A percentile compares a stretch with the other conserved stretches of the same genome.
phyloP scores from a whole-genome alignment of 106 monocot genomes.

The Amphibolis antarctica region DNA sequence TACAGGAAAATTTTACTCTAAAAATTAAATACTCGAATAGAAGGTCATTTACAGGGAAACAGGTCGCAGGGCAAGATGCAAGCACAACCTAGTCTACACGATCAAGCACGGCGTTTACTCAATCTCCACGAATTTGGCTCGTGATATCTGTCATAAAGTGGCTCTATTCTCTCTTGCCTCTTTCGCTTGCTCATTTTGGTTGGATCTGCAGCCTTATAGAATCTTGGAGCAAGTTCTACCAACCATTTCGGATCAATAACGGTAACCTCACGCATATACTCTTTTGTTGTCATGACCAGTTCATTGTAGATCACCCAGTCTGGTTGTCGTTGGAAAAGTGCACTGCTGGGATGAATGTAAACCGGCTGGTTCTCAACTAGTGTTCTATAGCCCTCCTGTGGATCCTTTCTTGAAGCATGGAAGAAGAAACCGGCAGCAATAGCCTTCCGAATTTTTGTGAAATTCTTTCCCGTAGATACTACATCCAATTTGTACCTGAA shows the following conservation, averaged over 20 bases:
- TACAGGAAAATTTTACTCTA: not conserved
- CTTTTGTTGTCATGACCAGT: slow-evolving; percentile 93
- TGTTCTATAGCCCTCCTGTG: slow-evolving; percentile 90
- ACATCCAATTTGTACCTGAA: slow-evolving; percentile 86
- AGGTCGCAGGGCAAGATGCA: too few relatives aligned
- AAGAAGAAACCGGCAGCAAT: slow-evolving; percentile 94
- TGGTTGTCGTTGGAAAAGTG: slow-evolving; percentile 84
- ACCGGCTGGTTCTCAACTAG: slow-evolving; percentile 93
- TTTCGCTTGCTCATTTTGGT: slow-evolving; percentile 99
- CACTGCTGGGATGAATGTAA: slow-evolving; percentile 91
- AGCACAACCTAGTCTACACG: too few relatives aligned
- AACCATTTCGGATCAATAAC: slow-evolving; percentile 95
- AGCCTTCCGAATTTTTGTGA: slow-evolving; percentile 85
- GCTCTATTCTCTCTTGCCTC: slow-evolving; percentile 78
- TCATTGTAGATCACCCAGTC: slow-evolving; percentile 97
- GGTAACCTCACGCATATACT: slow-evolving; percentile 94
- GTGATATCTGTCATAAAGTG: slow-evolving; percentile 89
- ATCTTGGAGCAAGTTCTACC: slow-evolving; percentile 82
- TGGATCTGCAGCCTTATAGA: slow-evolving; percentile 73
- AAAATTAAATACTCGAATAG: not conserved
- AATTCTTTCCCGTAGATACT: slow-evolving; percentile 71
- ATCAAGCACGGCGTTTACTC: slow-evolving; percentile 74
- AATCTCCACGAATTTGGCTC: slow-evolving; percentile 97
- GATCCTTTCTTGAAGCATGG: slow-evolving; percentile 81
- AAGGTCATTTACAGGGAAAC: too few relatives aligned